Evolutionary conservation across 2,329 filamentous ascomycete species (phyloP).

Genomic region (Fusarium setosum): DNA sequence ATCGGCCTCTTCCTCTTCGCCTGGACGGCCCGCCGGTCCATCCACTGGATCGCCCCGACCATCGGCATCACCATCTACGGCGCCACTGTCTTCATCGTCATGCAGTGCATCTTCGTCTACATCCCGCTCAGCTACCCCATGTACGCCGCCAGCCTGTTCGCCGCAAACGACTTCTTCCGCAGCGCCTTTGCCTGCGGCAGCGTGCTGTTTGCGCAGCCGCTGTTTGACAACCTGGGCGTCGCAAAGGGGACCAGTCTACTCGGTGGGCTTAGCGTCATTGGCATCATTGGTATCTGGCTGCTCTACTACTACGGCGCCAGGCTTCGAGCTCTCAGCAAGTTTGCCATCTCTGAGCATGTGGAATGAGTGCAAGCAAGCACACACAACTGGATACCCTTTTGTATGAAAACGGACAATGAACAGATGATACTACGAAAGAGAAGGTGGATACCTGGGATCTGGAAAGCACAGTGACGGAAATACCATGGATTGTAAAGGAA

Average conservation of each 20-base stretch:
- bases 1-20: slow-evolving; percentile 71
- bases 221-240: slow-evolving; percentile 70
- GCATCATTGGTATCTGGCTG: slow-evolving; percentile 68
- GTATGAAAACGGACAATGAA: neutral
- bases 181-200: slow-evolving; percentile 68
- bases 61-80: slow-evolving; percentile 69
- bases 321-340: slow-evolving; percentile 67
- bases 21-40: slow-evolving; percentile 63
- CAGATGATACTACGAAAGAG: neutral
- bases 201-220: slow-evolving; percentile 69
- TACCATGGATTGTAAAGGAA: slow-evolving; percentile 15
- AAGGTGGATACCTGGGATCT: neutral
- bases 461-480: slow-evolving; percentile 10
- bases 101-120: slow-evolving; percentile 72
- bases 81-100: slow-evolving; percentile 63
- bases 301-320: slow-evolving; percentile 68
- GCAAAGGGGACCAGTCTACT: slow-evolving; percentile 67
- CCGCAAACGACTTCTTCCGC: slow-evolving; percentile 70
- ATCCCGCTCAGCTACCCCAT: slow-evolving; percentile 66
- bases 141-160: slow-evolving; percentile 70
- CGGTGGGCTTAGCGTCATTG: slow-evolving; percentile 64
- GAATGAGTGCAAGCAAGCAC: slow-evolving; percentile 9
- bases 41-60: slow-evolving; percentile 67
- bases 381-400: too few relatives aligned
- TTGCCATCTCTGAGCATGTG: slow-evolving; percentile 55